Evolutionary conservation across 2,329 filamentous ascomycete species (phyloP).

Genomic region (Pseudogymnoascus sp.): DNA sequence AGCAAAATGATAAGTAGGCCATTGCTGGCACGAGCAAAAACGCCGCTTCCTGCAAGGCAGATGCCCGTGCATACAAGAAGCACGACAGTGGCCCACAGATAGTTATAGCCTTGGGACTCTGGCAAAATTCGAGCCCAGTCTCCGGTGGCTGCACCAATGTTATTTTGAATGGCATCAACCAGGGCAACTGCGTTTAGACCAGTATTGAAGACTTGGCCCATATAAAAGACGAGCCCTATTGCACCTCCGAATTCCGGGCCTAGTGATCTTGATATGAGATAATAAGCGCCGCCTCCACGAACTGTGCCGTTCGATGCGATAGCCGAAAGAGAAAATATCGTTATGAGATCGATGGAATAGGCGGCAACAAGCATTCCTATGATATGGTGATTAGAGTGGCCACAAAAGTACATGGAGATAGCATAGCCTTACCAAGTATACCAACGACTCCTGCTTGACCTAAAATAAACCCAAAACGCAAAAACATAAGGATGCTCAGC

Average conservation of each 20-base stretch:
- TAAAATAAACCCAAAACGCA: slow-evolving; percentile 78
- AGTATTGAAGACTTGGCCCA: slow-evolving; percentile 84
- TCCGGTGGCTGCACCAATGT: slow-evolving; percentile 54
- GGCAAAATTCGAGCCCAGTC: slow-evolving; percentile 55
- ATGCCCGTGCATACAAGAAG: slow-evolving; percentile 65
- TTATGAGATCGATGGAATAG: slow-evolving; percentile 78
- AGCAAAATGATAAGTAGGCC: slow-evolving; percentile 64
- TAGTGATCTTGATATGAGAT: slow-evolving; percentile 76
- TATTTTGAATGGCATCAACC: slow-evolving; percentile 73
- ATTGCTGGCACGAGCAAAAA: slow-evolving; percentile 76
- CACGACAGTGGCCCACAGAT: slow-evolving; percentile 66
- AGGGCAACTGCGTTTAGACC: slow-evolving; percentile 82
- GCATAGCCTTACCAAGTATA: slow-evolving; percentile 57
- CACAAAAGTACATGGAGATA: background rate
- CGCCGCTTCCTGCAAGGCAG: slow-evolving; percentile 71
- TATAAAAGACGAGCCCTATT: slow-evolving; percentile 80
- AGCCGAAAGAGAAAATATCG: slow-evolving; percentile 77
- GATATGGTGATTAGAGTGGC: slow-evolving; percentile 18
- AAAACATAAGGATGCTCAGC: slow-evolving; percentile 84
- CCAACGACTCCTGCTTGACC: slow-evolving; percentile 73
- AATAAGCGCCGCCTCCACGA: slow-evolving; percentile 80
- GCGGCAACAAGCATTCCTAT: slow-evolving; percentile 64
- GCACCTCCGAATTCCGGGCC: slow-evolving; percentile 86
- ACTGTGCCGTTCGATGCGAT: slow-evolving; percentile 89
- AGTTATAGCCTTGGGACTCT: slow-evolving; percentile 68